Evolutionary conservation across 768 basidiomycete genomes (phyloP), one percentile per base, ranked within the genome.

Genomic region (Termitomyces sp.): DNA sequence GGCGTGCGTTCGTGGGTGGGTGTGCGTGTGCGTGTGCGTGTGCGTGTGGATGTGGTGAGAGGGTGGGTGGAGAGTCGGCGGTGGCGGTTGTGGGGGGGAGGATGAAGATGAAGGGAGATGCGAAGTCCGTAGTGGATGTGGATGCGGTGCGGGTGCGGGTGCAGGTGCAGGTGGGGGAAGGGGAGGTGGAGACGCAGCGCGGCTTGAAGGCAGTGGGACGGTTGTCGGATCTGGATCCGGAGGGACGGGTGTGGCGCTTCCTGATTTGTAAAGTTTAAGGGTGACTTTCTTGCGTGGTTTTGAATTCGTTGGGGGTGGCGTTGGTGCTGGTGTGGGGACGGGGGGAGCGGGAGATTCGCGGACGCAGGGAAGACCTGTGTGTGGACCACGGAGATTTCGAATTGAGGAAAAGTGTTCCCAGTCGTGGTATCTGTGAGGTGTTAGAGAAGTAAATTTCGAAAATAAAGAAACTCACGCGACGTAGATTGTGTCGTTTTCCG

Each of bases 391-490:
- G 50, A 94, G 73, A 68, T 92, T 94, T 43, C 94, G 88, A 55
- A 96, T 90, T n/a, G 88, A 91, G 7, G 90, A 93, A 64, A 94
- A 96, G 66, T 96, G 94, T 64, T 96, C 93, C 90, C 91, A 94
- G 68, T 94, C 91, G 64, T 94, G 88, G 67, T 93, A 95, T 29
- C 90, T 91, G 63, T 12, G 25, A 5, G 16, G 29, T 3, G 29
- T 29, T 9, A 29, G 18, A 33, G 18, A 13, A 42, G n/a, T n/a
- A n/a, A n/a, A n/a, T n/a, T n/a, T n/a, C n/a, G n/a, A n/a, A n/a
- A n/a, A n/a, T n/a, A n/a, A n/a, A n/a, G n/a, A n/a, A 9, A 87
- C 90, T 68, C 71, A 92, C 88, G 92, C 92, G 55, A 94, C 89
- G 72, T 93, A 94, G 16, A 94, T 76, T 3, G 88, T 80, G 35